Base-by-base conservation (phyloP, 176 grass and related monocot species). In the Puya raimondii region DNA sequence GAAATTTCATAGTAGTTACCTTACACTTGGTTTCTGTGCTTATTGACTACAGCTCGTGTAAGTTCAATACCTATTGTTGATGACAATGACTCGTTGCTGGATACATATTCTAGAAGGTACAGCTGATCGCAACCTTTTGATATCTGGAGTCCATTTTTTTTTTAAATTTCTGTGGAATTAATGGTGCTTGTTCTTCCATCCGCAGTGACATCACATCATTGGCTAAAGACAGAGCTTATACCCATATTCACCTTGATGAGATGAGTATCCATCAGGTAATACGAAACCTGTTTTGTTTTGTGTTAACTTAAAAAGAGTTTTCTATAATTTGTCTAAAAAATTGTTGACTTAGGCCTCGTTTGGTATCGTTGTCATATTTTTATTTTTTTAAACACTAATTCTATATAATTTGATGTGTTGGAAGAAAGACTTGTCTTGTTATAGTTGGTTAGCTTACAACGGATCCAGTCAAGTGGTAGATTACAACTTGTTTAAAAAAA, bases 41-140 rank as follows among this genome's bases (percentile, higher is more conserved):
- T 47, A 48, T 89, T 80, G 53, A 15, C 47, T 85, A 53, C 78
- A 99, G 95, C 87, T 84, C 79, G 80, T 76, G 87, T 99, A 51
- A 94, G 95, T 70, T 91, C 95, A 75, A 86, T 99, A 87, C 80
- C 95, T 15, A 91, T 99, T 23, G 90, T 99, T 66, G 95, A 99
- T 80, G 95, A 99, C 23, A 94, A 91, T 63, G 90, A 94, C 48
- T 88, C 90, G 1, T 84, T 99, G 59, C 64, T 99, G 54, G 95
- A 99, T 67, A 94, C 80, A 61, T 99, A 99, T 64, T 99, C 95
- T 68, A 91, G 95, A 86, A 99, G 95, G 95, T 94, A 86, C 16
- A 49, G 21, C 13, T 52, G 66, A 72, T 66, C 42, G 12, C 29
- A 26, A 10, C 67, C 48, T 56, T 20, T 14, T 50, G 14, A 68